phyloP scores from a whole-genome alignment of 2,329 filamentous ascomycete genomes.

The Neonectria ditissima region DNA sequence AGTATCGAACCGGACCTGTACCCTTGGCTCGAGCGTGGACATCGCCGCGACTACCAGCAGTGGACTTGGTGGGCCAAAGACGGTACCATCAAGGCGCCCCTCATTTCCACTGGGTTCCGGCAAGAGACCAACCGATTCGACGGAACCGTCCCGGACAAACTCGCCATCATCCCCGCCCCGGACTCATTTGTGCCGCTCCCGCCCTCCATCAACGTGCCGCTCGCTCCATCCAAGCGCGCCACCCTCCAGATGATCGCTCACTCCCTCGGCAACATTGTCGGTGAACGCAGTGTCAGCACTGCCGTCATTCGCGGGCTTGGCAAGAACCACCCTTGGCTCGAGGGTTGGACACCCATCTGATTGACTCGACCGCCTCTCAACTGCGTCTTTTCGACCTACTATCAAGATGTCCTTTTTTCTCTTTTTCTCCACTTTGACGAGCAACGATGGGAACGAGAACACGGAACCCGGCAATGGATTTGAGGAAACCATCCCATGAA shows the following conservation, averaged over 20 bases:
- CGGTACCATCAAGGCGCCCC: constrained; percentile 29
- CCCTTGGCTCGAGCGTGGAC: constrained; percentile 44
- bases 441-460: constrained; percentile 32
- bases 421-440: constrained; percentile 21
- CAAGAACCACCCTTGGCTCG: constrained; percentile 41
- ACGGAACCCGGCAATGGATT: constrained; percentile 18
- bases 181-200: constrained; percentile 31
- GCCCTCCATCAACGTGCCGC: constrained; percentile 22
- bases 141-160: constrained; percentile 33
- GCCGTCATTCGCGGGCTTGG: constrained; percentile 38
- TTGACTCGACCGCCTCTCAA: constrained; percentile 9
- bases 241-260: constrained; percentile 44
- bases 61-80: constrained; percentile 46
- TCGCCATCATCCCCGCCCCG: constrained; percentile 30
- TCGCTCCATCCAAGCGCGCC: constrained; percentile 38
- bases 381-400: constrained; percentile 11
- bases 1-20: constrained; percentile 43
- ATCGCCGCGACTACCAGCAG: constrained; percentile 39
- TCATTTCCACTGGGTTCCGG: constrained; percentile 35
- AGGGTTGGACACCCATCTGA: constrained; percentile 39
- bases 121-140: constrained; percentile 32
- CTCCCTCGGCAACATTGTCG: constrained; percentile 42
- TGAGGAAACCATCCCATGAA: not conserved
- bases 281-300: constrained; percentile 42
- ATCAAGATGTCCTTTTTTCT: not conserved